Percentiles rank a stretch among this genome's conserved stretches.
Conservation (phyloP, 2,329 filamentous ascomycete species). For the Elsinoe fawcettii region DNA sequence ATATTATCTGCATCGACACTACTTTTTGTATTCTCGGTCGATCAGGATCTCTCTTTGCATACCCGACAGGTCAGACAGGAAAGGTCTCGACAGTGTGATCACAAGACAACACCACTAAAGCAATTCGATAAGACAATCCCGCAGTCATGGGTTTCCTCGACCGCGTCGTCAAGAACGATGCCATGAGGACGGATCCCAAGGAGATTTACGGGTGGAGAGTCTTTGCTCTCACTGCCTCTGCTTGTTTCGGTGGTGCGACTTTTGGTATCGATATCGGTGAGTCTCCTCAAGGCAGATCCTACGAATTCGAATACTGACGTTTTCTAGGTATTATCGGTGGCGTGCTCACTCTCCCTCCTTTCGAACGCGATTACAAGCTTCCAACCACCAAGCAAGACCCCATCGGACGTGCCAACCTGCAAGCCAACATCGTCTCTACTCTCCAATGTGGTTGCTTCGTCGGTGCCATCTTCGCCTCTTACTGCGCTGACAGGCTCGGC, state of each 20-base stretch:
- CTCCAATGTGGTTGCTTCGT: constrained; percentile 62
- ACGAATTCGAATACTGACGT: not conserved
- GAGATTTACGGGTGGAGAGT: constrained; percentile 66
- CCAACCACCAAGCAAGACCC: constrained; percentile 32
- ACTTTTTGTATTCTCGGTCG: not conserved
- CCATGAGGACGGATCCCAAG: constrained; percentile 59
- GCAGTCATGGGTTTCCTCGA: constrained; percentile 38
- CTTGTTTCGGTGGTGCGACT: constrained; percentile 62
- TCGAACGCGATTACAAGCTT: constrained; percentile 48
- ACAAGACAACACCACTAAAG: not conserved
- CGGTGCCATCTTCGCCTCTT: constrained; percentile 53
- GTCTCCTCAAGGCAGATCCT: not conserved
- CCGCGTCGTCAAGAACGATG: constrained; percentile 58
- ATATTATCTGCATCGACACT: constrained; percentile 6
- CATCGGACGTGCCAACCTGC: constrained; percentile 45
- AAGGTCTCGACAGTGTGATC: not conserved
- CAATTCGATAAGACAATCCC: not conserved
- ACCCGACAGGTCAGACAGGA: not conserved
- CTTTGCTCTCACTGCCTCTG: constrained; percentile 54
- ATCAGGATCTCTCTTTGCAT: not conserved
- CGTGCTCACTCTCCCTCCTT: constrained; percentile 53
- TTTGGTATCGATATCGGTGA: constrained; percentile 58
- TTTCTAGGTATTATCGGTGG: constrained; percentile 51
- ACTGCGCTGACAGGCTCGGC: constrained; percentile 49
- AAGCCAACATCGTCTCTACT: constrained; percentile 63